Evolutionary conservation across 2,329 filamentous ascomycete genomes (phyloP), one percentile per base, ranked within the genome.

Genomic region (Triangularia verruculosa): DNA sequence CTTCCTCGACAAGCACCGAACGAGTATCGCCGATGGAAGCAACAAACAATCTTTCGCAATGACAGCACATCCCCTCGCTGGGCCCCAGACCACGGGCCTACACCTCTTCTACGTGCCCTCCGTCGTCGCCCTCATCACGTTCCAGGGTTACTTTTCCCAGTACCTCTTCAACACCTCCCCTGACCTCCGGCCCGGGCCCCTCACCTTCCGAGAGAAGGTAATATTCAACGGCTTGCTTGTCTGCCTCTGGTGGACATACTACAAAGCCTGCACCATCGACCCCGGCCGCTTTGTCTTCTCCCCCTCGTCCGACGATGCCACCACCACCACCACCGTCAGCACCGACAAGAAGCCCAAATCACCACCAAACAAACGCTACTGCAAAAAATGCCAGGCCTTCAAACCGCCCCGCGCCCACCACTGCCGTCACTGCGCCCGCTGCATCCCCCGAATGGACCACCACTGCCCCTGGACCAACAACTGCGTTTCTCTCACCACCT

Each of bases 401-500:
- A 95, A 95, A 72, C 91, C 92, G 1, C 86, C 89, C 0, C 82
- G 92, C 67, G 86, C 91, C 1, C 92, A 95, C 80, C 92, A 96
- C 79, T 96, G 92, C 78, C 88, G 87, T 67, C 84, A 85, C 69
- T 96, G 91, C 78, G 80, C 80, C 67, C 86, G 88, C 70, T 93
- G 90, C 75, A 85, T 93, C 57, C 89, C 89, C 39, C 89, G 87
- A 76, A 93, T 93, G 90, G 90, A 93, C 77, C 90, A 93, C 77
- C 91, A 96, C 78, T 95, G 91, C 73, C 90, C 91, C 2, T 95
- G 91, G 91, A 94, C 90, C 3, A 80, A 78, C 65, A 94, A 93
- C 77, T 96, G 92, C 78, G 90, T 95, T 60, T 93, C 90, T 12
- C 85, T 93, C 75, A 88, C 87, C 65, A 93, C 90, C 0, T 91